A percentile compares a stretch with the other conserved stretches of the same genome.
phyloP scores from a whole-genome alignment of 202 grass and related monocot genomes.

The Zizania palustris region DNA sequence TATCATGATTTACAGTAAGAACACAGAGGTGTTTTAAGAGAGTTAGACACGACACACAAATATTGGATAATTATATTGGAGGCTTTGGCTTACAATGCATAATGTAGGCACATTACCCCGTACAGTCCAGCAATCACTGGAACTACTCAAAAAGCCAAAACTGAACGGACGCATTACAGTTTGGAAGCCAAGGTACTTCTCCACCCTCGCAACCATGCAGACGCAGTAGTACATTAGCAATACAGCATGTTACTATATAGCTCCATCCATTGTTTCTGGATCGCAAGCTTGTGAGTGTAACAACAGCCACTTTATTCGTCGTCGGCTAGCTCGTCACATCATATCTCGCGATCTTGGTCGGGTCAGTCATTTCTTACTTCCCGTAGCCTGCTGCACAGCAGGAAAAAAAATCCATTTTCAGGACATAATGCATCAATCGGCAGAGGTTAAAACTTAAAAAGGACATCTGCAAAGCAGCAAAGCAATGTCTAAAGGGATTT shows the following conservation, averaged over 20 bases:
- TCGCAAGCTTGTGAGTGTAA: slow-evolving; percentile 28
- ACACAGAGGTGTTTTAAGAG: not conserved
- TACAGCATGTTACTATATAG: slow-evolving; percentile 41
- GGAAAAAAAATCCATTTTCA: slow-evolving; percentile 31
- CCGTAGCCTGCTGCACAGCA: slow-evolving; percentile 37
- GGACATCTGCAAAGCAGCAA: not conserved
- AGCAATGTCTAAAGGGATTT: not conserved
- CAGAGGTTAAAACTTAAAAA: slow-evolving; percentile 6
- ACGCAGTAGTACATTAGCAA: slow-evolving; percentile 11
- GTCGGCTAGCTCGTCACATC: slow-evolving; percentile 25
- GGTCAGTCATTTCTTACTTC: slow-evolving; percentile 32
- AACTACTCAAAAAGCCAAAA: not conserved
- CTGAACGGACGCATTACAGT: not conserved
- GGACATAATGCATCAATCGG: slow-evolving; percentile 12
- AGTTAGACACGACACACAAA: not conserved
- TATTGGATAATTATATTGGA: slow-evolving; percentile 25
- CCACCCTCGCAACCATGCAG: slow-evolving; percentile 38
- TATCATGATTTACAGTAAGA: too few species aligned
- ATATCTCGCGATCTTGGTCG: slow-evolving; percentile 31
- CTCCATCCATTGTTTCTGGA: slow-evolving; percentile 33
- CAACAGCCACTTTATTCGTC: slow-evolving; percentile 20
- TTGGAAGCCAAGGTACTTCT: slow-evolving; percentile 37
- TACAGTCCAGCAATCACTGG: slow-evolving; percentile 8
- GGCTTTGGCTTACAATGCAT: slow-evolving; percentile 5
- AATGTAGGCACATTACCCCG: slow-evolving; percentile 30